Conservation (phyloP, 352 stramenopile species). For the Phytopythium boreale region DNA sequence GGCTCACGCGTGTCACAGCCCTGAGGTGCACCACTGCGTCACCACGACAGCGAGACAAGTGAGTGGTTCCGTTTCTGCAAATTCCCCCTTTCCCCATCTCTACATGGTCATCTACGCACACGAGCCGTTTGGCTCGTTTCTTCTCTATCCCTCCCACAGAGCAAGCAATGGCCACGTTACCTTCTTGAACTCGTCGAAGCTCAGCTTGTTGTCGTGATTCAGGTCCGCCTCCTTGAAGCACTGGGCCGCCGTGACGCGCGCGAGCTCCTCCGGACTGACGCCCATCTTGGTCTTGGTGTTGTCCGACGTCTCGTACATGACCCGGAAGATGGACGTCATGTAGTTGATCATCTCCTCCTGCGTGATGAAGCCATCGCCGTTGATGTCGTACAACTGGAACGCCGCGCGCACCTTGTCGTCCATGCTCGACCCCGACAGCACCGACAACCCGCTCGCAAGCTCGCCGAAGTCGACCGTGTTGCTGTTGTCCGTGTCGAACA, state of each 20-base stretch:
- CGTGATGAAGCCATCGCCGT: conserved; percentile 82
- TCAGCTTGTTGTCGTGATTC: conserved; percentile 82
- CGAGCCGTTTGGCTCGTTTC: not conserved
- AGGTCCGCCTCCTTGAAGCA: conserved; percentile 86
- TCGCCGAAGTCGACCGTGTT: conserved; percentile 88
- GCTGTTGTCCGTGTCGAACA: conserved; percentile 83
- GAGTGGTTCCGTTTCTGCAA: conserved; percentile 1
- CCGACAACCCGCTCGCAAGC: conserved; percentile 78
- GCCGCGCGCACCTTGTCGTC: conserved; percentile 84
- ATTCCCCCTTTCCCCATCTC: not conserved
- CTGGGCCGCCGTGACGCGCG: conserved; percentile 70
- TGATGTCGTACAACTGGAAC: conserved; percentile 86
- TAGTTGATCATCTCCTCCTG: conserved; percentile 87
- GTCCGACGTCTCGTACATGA: conserved; percentile 89
- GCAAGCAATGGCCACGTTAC: conserved; percentile 25
- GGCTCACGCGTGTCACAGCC: conserved; percentile 21
- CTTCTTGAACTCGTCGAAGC: conserved; percentile 90
- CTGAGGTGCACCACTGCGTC: conserved; percentile 38
- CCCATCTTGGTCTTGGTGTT: conserved; percentile 71
- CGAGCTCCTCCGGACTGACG: conserved; percentile 73
- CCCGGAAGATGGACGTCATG: conserved; percentile 88
- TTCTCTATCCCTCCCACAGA: not conserved
- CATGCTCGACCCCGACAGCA: conserved; percentile 83
- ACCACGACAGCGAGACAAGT: conserved; percentile 10
- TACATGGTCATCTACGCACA: conserved; percentile 1